Evolutionary conservation across 257 asterid genomes (phyloP).

Genomic region (Nicotiana attenuata): DNA sequence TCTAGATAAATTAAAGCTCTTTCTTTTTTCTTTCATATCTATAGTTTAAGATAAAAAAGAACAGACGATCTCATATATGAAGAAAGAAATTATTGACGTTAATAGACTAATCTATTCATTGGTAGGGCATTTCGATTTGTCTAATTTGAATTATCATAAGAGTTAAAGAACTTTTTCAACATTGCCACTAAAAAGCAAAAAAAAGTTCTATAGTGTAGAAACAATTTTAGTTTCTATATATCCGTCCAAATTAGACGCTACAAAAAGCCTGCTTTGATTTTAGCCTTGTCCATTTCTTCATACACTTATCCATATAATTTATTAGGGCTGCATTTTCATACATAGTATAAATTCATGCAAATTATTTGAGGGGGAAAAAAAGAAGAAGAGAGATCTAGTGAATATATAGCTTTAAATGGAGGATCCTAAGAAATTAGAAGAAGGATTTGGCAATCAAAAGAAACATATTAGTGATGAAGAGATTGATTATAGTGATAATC

Average conservation of each 20-base stretch:
- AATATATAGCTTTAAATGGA: constrained; percentile 19
- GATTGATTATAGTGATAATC: background rate
- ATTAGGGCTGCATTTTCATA: background rate
- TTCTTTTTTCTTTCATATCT: no score
- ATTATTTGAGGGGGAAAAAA: background rate
- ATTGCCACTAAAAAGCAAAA: background rate
- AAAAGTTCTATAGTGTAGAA: background rate
- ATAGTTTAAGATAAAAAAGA: no score
- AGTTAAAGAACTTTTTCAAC: background rate
- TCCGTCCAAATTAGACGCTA: background rate
- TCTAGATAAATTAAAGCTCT: no score
- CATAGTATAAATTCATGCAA: constrained; percentile 2
- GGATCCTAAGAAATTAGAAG: constrained; percentile 44
- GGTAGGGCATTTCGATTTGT: background rate
- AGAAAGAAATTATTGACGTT: no score
- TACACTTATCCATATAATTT: background rate
- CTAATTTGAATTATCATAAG: background rate
- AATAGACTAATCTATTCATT: no score
- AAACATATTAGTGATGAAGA: constrained; percentile 6
- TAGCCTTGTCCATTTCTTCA: background rate
- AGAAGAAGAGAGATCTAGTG: background rate
- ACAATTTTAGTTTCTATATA: no score
- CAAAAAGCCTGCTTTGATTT: background rate
- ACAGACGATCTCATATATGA: no score
- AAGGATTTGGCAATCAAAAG: constrained; percentile 30